Base-by-base conservation (phyloP, 257 asterid species). In the Rhazya stricta region DNA sequence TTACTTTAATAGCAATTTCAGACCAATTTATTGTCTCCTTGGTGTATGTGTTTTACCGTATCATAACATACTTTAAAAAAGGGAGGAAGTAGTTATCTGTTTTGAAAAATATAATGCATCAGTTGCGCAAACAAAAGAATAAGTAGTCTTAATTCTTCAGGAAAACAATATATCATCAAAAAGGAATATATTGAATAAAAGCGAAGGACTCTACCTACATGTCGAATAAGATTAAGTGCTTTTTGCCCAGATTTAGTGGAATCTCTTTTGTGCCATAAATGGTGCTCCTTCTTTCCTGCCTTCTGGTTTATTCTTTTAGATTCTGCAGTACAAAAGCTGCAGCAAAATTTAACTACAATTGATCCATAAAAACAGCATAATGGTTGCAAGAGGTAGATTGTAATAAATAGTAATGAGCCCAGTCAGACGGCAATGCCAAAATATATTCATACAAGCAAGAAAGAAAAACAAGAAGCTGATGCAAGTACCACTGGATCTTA, bases 191-290 rank as follows among this genome's bases (percentile, higher is more conserved):
- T 21, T 3, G 54, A 75, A 25, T 51, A 66, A 54, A n/a, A 36
- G 21, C 39, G 72, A 76, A 46, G 67, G 73, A 66, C 68, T 21
- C 60, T 46, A 79, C 97, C 73, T 88, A 94, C 98, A 75, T 41
- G 81, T 58, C 74, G 81, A 79, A 91, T 87, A 84, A 91, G 97
- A 76, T 86, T 82, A 66, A 85, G 79, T 41, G 97, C 97, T 85
- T 94, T 94, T 30, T 84, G 91, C 78, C 98, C 98, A 9, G 97
- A 91, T 81, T 88, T 85, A 79, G 93, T 74, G 41, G 93, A 89
- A 68, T 90, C 96, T 85, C 95, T 88, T 86, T 85, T 90, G 58
- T 79, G 76, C 98, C 98, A 94, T 67, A 91, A 72, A 78, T 93
- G 98, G 81, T 93, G 96, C 67, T 93, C 94, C 80, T 84, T 88